A percentile compares a stretch with the other conserved stretches of the same genome.
These are phyloP conservation scores for Podospora tetraspora DNA, from an alignment of 495 filamentous ascomycete species.

Conservation along the genomic window DNA sequence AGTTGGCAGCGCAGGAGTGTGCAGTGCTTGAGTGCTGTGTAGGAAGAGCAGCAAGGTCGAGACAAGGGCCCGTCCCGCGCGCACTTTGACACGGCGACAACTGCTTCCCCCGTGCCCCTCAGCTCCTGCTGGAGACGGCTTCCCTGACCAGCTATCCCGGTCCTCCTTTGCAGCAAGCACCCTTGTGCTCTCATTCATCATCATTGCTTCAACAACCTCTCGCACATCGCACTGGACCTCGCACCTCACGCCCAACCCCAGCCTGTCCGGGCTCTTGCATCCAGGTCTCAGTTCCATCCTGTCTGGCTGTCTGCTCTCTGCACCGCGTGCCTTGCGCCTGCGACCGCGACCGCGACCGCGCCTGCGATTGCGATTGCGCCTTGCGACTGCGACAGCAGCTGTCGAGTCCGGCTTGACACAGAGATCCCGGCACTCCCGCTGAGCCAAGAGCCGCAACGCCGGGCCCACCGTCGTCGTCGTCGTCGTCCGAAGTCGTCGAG, in stretches of 20 bases:
- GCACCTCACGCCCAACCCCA: neutral
- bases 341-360: neutral
- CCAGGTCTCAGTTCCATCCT: neutral
- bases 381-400: neutral
- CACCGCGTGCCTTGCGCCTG: neutral
- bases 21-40: too few species aligned
- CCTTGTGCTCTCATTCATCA: constrained; percentile 1
- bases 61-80: constrained; percentile 6
- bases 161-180: constrained; percentile 1
- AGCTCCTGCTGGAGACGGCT: neutral
- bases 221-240: neutral
- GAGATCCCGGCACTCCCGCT: neutral
- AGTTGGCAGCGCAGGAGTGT: neutral
- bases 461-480: neutral
- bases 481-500: neutral
- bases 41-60: neutral
- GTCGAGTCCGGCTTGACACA: neutral
- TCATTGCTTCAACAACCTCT: neutral
- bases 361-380: neutral
- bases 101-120: neutral
- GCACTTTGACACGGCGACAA: neutral
- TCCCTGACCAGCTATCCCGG: constrained; percentile 7
- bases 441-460: neutral
- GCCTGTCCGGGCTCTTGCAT: neutral
- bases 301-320: neutral